phyloP scores from a whole-genome alignment of 164 flowering plant species.

The Vitis riparia region DNA sequence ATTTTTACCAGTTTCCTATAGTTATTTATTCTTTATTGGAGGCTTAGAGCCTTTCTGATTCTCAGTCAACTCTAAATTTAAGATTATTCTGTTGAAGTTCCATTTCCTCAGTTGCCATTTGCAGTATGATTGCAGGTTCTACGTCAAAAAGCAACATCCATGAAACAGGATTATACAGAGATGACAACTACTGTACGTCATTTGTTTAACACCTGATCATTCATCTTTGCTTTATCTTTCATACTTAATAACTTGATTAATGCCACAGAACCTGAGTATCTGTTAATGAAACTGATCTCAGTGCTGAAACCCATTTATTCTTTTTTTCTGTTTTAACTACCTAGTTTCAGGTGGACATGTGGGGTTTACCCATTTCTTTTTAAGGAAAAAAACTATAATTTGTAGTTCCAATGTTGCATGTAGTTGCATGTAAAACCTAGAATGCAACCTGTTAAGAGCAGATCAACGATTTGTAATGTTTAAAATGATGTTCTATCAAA shows the following conservation, averaged over 20 bases:
- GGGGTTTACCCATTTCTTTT: too few relatives aligned
- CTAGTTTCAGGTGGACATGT: too few relatives aligned
- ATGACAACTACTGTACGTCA: constrained; percentile 74
- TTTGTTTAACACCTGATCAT: neutral
- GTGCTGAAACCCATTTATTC: neutral
- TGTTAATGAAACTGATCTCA: neutral
- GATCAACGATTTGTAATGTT: too few relatives aligned
- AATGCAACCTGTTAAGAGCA: too few relatives aligned
- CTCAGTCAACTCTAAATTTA: neutral
- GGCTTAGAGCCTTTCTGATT: neutral
- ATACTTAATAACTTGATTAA: neutral
- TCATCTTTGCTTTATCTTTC: neutral
- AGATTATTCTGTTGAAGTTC: constrained; percentile 9
- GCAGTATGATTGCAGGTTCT: constrained; percentile 75
- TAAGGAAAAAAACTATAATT: neutral
- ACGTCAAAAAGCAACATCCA: constrained; percentile 96
- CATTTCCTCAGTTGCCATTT: constrained; percentile 29
- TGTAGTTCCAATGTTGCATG: neutral
- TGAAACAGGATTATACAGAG: constrained; percentile 97
- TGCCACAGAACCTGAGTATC: neutral
- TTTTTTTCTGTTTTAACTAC: neutral
- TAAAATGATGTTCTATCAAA: neutral
- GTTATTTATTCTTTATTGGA: neutral
- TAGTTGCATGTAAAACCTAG: neutral
- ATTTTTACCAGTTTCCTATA: constrained; percentile 7